These are phyloP conservation scores for Adansonia digitata DNA, from an alignment of 345 rosid species.

Conservation along the genomic window DNA sequence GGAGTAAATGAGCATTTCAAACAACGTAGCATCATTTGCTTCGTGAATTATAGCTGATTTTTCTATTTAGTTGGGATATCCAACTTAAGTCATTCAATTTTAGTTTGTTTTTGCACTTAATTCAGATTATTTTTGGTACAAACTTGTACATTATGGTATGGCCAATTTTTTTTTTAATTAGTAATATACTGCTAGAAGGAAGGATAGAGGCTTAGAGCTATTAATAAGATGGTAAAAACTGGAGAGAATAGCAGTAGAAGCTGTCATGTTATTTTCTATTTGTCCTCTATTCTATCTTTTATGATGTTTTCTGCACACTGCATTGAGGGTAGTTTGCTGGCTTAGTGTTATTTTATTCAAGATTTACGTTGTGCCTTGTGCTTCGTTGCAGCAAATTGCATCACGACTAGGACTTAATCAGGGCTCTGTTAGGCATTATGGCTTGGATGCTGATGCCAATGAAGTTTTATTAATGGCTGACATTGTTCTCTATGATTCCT, in stretches of 20 bases:
- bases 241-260: neutral
- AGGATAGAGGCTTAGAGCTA: neutral
- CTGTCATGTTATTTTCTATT: neutral
- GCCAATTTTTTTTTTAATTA: neutral
- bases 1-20: neutral
- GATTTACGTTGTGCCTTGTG: neutral
- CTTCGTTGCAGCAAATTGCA: constrained; percentile 57
- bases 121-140: neutral
- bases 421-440: constrained; percentile 69
- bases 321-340: neutral
- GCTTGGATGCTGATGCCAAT: constrained; percentile 68
- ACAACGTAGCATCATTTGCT: neutral
- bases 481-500: constrained; percentile 82
- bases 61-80: neutral
- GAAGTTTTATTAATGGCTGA: constrained; percentile 69
- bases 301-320: neutral
- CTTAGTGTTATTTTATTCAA: neutral
- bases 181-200: neutral
- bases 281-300: neutral
- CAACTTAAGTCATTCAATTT: constrained; percentile 2
- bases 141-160: neutral
- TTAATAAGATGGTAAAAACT: neutral
- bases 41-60: neutral
- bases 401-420: constrained; percentile 64
- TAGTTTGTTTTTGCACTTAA: neutral